Evolutionary conservation across 169 alveolate species (phyloP).

Genomic region (Plasmodium blacklocki): DNA sequence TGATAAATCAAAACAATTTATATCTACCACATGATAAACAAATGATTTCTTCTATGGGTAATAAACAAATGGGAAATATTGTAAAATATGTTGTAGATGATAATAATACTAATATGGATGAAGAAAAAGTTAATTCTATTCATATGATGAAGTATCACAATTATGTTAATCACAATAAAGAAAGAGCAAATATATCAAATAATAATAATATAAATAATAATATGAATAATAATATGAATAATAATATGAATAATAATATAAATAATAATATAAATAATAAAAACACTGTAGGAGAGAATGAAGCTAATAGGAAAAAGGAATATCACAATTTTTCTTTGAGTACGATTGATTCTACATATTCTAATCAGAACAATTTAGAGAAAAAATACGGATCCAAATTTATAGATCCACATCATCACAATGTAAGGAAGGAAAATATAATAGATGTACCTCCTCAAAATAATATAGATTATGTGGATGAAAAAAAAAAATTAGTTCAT

Average conservation of each 20-base stretch:
- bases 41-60: too few species aligned
- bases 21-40: conserved; percentile 1
- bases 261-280: conserved; percentile 1
- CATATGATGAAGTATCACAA: neutral
- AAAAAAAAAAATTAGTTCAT: neutral
- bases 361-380: conserved; percentile 49
- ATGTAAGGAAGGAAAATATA: neutral
- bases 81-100: conserved; percentile 11
- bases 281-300: conserved; percentile 33
- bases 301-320: conserved; percentile 49
- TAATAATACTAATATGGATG: neutral
- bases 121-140: neutral
- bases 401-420: conserved; percentile 16
- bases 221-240: neutral
- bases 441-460: conserved; percentile 1
- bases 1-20: neutral
- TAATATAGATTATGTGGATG: conserved; percentile 20
- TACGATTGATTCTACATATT: conserved; percentile 44
- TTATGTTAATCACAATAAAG: neutral
- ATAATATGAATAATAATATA: neutral
- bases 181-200: too few species aligned
- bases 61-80: neutral
- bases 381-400: conserved; percentile 16
- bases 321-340: conserved; percentile 45
- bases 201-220: too few species aligned